Percentiles rank a stretch among this genome's conserved stretches.
phyloP scores from a whole-genome alignment of 148 eudicot species.

The Cornus controversa region DNA sequence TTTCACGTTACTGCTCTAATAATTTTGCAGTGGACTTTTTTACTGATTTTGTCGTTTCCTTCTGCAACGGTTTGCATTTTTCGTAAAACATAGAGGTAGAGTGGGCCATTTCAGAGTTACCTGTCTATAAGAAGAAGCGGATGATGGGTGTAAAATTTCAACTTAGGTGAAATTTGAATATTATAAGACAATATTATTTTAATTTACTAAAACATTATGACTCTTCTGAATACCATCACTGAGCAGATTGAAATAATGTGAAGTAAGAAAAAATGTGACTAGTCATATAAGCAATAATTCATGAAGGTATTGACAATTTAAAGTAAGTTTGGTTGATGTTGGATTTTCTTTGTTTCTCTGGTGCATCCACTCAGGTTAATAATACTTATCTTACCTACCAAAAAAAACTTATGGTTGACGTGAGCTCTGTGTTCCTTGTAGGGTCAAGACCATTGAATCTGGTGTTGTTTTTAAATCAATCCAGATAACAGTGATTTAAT shows the following conservation, averaged over 20 bases:
- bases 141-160: too few relatives aligned
- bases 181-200: too few relatives aligned
- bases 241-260: neutral
- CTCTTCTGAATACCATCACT: neutral
- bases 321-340: neutral
- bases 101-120: too few relatives aligned
- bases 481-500: neutral
- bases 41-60: too few relatives aligned
- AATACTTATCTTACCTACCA: too few relatives aligned
- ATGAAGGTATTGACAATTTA: neutral
- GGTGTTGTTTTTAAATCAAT: neutral
- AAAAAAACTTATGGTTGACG: neutral
- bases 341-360: too few relatives aligned
- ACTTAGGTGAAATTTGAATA: too few relatives aligned
- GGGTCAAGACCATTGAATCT: neutral
- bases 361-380: too few relatives aligned
- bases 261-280: neutral
- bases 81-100: too few relatives aligned
- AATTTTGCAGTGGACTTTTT: too few relatives aligned
- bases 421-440: neutral
- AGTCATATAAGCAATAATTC: neutral
- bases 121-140: too few relatives aligned
- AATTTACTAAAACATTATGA: neutral
- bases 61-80: too few relatives aligned
- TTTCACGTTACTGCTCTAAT: neutral